Conservation (phyloP, 352 stramenopile genomes). For the Globisporangium solare region DNA sequence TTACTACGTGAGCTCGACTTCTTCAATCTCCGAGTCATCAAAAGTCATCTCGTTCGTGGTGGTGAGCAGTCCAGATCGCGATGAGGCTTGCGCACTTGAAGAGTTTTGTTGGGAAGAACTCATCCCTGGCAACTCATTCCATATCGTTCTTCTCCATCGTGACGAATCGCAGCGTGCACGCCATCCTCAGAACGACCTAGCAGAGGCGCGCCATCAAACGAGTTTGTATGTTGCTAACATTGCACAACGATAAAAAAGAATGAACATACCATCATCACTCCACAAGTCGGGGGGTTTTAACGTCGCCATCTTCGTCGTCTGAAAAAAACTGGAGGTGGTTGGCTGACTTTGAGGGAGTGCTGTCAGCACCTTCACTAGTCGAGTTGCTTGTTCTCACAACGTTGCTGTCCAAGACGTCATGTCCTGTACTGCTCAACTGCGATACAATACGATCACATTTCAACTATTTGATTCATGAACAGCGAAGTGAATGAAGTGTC, state of each 20-base stretch:
- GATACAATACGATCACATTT: background rate
- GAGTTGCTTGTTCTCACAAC: background rate
- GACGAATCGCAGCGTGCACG: too few species aligned
- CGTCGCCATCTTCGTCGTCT: background rate
- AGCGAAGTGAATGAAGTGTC: too few species aligned
- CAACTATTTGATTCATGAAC: background rate
- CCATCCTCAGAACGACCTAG: too few species aligned
- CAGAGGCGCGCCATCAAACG: too few species aligned
- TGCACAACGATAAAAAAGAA: background rate
- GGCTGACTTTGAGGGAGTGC: background rate
- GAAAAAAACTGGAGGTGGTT: background rate
- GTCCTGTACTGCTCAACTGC: too few species aligned
- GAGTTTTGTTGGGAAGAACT: background rate
- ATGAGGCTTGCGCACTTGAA: background rate
- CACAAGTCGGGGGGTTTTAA: background rate
- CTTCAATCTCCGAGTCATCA: constrained; percentile 64
- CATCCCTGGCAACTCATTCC: too few species aligned
- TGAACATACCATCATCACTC: constrained; percentile 1
- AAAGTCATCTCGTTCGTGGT: constrained; percentile 25
- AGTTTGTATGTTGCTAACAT: too few species aligned
- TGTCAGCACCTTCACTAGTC: constrained; percentile 3
- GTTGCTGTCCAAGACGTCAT: background rate
- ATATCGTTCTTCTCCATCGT: too few species aligned
- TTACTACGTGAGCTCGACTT: constrained; percentile 31
- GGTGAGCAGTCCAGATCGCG: background rate